A percentile compares a stretch with the other conserved stretches of the same genome.
These are phyloP conservation scores for Extremus antarcticus DNA, from an alignment of 495 filamentous ascomycete genomes.

Conservation along the genomic window DNA sequence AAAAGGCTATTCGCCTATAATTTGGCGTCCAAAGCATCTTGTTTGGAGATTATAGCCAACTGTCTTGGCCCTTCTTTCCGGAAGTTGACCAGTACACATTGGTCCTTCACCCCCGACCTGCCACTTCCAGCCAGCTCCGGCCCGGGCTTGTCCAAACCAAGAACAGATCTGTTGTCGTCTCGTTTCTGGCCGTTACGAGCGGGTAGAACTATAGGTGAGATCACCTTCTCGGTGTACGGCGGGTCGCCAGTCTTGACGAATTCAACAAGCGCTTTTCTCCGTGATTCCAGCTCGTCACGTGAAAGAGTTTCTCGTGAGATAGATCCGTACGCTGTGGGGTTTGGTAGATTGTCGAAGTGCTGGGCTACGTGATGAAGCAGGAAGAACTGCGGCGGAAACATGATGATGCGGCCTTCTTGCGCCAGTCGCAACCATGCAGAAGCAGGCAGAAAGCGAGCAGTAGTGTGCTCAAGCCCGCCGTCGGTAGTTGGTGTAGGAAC, in stretches of 20 bases:
- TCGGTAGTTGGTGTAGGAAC: constrained; percentile 62
- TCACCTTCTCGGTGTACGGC: constrained; percentile 68
- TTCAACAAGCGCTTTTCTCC: constrained; percentile 44
- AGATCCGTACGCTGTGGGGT: constrained; percentile 17
- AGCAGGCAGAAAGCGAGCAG: constrained; percentile 63
- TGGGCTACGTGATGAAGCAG: constrained; percentile 55
- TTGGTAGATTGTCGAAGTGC: constrained; percentile 43
- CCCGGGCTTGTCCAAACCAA: constrained; percentile 62
- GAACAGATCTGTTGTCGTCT: constrained; percentile 48
- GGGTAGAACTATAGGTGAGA: constrained; percentile 52
- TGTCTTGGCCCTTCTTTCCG: constrained; percentile 31
- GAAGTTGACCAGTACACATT: constrained; percentile 62
- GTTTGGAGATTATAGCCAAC: constrained; percentile 27
- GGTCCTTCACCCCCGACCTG: constrained; percentile 57
- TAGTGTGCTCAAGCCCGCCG: constrained; percentile 75
- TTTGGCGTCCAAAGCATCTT: constrained; percentile 23
- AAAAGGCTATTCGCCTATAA: constrained; percentile 2
- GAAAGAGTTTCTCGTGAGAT: constrained; percentile 23
- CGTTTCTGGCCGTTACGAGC: constrained; percentile 30
- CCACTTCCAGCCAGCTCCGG: constrained; percentile 49
- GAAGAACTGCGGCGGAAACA: constrained; percentile 86
- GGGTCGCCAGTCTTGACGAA: constrained; percentile 50
- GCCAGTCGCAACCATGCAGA: constrained; percentile 57
- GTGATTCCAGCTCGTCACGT: constrained; percentile 37
- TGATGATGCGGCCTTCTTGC: constrained; percentile 53